Conservation (phyloP, 2,329 filamentous ascomycete genomes). For the Bipolaris victoriae region DNA sequence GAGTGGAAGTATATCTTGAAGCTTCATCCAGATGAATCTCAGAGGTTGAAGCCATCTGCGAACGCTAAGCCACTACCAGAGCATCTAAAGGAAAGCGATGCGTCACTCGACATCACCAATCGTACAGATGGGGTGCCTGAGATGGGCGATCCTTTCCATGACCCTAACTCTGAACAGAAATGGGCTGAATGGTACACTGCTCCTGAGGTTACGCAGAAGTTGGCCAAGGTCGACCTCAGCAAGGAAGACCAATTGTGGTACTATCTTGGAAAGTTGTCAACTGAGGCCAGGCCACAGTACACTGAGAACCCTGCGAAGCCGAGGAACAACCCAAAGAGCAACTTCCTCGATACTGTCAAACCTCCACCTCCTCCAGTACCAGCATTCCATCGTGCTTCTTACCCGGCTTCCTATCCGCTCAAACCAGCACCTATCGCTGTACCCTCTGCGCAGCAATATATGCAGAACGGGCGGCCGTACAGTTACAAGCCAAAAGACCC, state of each 20-base stretch:
- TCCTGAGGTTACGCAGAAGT: constrained; percentile 52
- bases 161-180: constrained; percentile 53
- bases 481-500: constrained; percentile 44
- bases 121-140: constrained; percentile 58
- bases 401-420: constrained; percentile 49
- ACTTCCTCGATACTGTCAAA: constrained; percentile 72
- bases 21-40: constrained; percentile 72
- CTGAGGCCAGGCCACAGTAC: constrained; percentile 89
- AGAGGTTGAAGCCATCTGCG: constrained; percentile 74
- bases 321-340: constrained; percentile 71
- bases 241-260: constrained; percentile 83
- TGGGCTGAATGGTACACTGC: constrained; percentile 73
- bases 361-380: constrained; percentile 46
- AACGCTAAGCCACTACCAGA: constrained; percentile 74
- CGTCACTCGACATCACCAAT: constrained; percentile 54
- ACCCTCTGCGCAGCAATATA: constrained; percentile 41
- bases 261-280: constrained; percentile 85
- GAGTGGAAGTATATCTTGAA: constrained; percentile 84
- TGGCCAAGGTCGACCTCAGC: constrained; percentile 72
- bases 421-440: constrained; percentile 52
- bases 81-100: constrained; percentile 55
- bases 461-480: constrained; percentile 34
- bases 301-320: constrained; percentile 73
- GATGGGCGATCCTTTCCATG: constrained; percentile 56
- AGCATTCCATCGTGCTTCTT: constrained; percentile 37